A percentile compares a stretch with the other conserved stretches of the same genome.
Evolutionary conservation across 352 stramenopile genomes (phyloP).

Genomic region (Phytophthora vignae): DNA sequence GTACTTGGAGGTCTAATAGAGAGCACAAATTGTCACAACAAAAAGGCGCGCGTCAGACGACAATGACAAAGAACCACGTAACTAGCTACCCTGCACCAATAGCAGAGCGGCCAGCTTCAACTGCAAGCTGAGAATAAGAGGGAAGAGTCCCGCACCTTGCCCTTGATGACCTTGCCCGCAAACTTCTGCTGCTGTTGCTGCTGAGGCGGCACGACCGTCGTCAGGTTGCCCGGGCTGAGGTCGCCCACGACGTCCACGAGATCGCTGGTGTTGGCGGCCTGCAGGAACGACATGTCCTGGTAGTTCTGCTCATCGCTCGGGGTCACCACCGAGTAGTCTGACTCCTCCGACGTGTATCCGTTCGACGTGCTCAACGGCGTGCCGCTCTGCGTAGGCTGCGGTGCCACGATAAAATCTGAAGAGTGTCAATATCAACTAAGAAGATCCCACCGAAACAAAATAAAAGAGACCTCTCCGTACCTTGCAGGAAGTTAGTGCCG

Average conservation of each 20-base stretch:
- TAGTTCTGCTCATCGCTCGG: conserved; percentile 80
- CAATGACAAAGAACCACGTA: conserved; percentile 10
- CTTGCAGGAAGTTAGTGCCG: conserved; percentile 72
- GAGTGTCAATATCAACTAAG: conserved; percentile 21
- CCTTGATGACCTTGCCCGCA: conserved; percentile 81
- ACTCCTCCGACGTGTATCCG: conserved; percentile 88
- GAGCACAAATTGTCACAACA: conserved; percentile 19
- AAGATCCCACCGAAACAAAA: background rate
- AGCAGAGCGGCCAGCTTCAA: conserved; percentile 8
- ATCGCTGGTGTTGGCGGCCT: conserved; percentile 63
- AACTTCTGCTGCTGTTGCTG: conserved; percentile 50
- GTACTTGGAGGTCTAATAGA: conserved; percentile 85
- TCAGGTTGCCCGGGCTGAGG: conserved; percentile 55
- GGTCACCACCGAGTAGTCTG: conserved; percentile 77
- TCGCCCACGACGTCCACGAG: conserved; percentile 70
- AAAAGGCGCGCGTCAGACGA: conserved; percentile 2
- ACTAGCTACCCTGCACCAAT: conserved; percentile 4
- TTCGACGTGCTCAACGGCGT: conserved; percentile 73
- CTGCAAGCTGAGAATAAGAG: conserved; percentile 1
- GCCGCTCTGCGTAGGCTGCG: conserved; percentile 37
- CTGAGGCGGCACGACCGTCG: conserved; percentile 41
- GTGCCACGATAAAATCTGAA: conserved; percentile 57
- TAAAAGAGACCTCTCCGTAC: conserved; percentile 22
- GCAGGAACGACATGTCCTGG: conserved; percentile 78
- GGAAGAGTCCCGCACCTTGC: conserved; percentile 53